Percentiles rank a stretch among this genome's conserved stretches.
Conservation (phyloP, 441 rosid genomes). For the Macaranga tanarius region DNA sequence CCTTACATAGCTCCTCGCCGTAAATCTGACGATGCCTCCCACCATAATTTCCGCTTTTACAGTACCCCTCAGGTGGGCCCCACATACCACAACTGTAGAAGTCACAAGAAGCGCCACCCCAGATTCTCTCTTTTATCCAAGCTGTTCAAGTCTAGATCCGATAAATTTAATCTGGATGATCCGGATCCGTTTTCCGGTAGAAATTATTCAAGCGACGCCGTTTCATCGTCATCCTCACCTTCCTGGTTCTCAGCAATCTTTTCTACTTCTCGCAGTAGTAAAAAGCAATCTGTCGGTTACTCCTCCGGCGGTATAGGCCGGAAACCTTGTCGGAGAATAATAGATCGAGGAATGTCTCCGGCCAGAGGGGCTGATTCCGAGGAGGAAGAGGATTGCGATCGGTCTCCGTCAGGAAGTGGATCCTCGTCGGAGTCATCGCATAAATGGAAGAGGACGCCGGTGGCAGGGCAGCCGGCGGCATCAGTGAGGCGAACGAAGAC, state of each 20-base stretch:
- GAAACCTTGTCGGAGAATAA: conserved; percentile 15
- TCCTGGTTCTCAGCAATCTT: conserved; percentile 60
- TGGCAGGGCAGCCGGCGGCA: conserved; percentile 26
- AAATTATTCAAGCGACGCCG: conserved; percentile 22
- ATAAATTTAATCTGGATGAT: conserved; percentile 28
- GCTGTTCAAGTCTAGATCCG: conserved; percentile 65
- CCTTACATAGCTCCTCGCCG: conserved; percentile 68
- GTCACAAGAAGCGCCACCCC: conserved; percentile 20
- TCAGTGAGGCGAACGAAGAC: conserved; percentile 38
- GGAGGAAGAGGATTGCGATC: conserved; percentile 29
- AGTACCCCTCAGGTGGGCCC: conserved; percentile 65
- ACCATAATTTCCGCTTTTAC: conserved; percentile 37
- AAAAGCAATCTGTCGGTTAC: conserved; percentile 17
- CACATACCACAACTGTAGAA: background rate
- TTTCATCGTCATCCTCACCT: conserved; percentile 33
- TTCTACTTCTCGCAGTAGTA: conserved; percentile 36
- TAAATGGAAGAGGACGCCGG: conserved; percentile 36
- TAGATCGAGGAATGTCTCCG: conserved; percentile 60
- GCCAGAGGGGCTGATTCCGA: conserved; percentile 32
- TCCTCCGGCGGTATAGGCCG: conserved; percentile 11
- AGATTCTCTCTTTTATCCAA: conserved; percentile 43
- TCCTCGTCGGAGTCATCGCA: conserved; percentile 41
- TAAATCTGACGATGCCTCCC: conserved; percentile 48
- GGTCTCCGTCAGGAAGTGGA: conserved; percentile 37
- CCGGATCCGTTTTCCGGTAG: conserved; percentile 33